Base-by-base conservation (phyloP, 768 basidiomycete species). In the Boletus speciosus region DNA sequence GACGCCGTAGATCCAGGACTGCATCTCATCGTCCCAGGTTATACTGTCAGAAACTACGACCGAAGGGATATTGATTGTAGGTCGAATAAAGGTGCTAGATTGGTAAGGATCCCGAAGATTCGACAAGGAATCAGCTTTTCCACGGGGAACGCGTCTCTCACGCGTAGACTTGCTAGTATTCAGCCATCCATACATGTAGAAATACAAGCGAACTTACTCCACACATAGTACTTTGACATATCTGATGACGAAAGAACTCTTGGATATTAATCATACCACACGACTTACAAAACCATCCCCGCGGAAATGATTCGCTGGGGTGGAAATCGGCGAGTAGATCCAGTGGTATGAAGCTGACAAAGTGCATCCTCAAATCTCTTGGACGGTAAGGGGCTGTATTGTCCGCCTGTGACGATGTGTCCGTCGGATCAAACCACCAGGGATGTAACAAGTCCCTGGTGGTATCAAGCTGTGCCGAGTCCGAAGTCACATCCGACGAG, bases 241-340 rank as follows among this genome's bases (percentile, higher is more conserved):
- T 66, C 44, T 79, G 71, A 56, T 79, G 77, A 50, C 82, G 71
- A 66, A 83, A 69, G 43, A 69, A 67, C 12, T 55, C 57, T 59
- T 81, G 77, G 42, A 71, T 72, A 46, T 81, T 82, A 25, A 83
- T 62, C 61, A 76, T 71, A 25, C 81, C 81, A 52, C 82, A 83
- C 0, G 56, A 47, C 2, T 25, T 52, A 55, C 82, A 83, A 54
- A 72, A 74, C 81, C 80, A 83, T 7, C 81, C 82, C 27, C 64
- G 66, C 11, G 63, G 76, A 48, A 81, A 73, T 2, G 61, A 65
- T 36, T 70, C 72, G 34, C 56, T 66, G 4, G 71, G 67, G 19
- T 61, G 49, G 35, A 71, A 71, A 5, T 55, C 57, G 7, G 66
- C 69, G 12, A 71, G 60, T 37, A 72, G 52, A 52, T 71, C 67